A percentile compares a stretch with the other conserved stretches of the same genome.
These are phyloP conservation scores for Tillandsia leiboldiana DNA, from an alignment of 176 grass and related monocot genomes.

Conservation along the genomic window DNA sequence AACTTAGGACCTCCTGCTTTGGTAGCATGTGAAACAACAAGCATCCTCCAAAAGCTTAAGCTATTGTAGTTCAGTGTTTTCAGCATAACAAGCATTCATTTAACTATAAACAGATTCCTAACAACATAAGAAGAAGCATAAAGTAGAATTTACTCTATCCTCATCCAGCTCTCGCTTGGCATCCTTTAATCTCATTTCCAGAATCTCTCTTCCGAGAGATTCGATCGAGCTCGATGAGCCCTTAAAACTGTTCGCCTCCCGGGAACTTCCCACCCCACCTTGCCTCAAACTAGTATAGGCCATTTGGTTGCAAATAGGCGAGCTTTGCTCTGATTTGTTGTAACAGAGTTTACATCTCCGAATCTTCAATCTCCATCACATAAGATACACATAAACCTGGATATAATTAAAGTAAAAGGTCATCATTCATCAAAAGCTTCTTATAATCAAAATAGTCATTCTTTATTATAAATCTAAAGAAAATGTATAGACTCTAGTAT, in stretches of 20 bases:
- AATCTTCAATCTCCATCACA: slow-evolving; percentile 1
- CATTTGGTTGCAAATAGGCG: slow-evolving; percentile 21
- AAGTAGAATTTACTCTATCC: slow-evolving; percentile 46
- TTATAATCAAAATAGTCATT: background rate
- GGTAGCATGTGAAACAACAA: no score
- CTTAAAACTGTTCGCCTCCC: slow-evolving; percentile 39
- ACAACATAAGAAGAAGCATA: slow-evolving; percentile 8
- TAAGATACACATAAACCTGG: background rate
- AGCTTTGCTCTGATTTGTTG: slow-evolving; percentile 5
- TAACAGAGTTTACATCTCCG: slow-evolving; percentile 2
- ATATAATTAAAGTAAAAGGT: background rate
- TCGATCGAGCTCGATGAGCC: slow-evolving; percentile 53
- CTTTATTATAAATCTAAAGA: background rate
- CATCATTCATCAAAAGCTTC: background rate
- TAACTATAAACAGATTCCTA: slow-evolving; percentile 6
- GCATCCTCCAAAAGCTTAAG: no score
- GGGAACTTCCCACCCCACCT: slow-evolving; percentile 47
- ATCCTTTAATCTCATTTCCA: slow-evolving; percentile 68
- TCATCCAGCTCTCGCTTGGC: slow-evolving; percentile 41
- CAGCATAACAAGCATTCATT: slow-evolving; percentile 4
- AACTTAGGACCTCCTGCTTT: no score
- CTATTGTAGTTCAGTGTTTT: background rate
- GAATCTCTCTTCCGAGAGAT: slow-evolving; percentile 71
- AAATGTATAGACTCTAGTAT: background rate
- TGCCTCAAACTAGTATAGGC: slow-evolving; percentile 46